Percentiles rank a stretch among this genome's conserved stretches.
phyloP scores from a whole-genome alignment of 208 protist genomes.

The Trypanosoma congolense region DNA sequence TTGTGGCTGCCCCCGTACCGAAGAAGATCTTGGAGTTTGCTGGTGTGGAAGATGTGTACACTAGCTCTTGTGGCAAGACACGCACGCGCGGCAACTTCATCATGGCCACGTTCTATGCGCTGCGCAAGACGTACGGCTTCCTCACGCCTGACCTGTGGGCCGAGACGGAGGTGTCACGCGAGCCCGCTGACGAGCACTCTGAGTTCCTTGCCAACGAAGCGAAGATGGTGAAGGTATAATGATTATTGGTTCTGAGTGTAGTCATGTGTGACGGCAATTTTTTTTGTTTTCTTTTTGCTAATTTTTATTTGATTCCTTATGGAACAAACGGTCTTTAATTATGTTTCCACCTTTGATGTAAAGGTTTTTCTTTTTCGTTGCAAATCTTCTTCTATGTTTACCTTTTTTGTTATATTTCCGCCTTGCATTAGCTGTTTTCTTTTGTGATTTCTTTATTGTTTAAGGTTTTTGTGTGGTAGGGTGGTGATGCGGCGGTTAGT shows the following conservation, averaged over 20 bases:
- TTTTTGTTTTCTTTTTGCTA: slow-evolving; percentile 2
- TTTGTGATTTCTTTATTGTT: slow-evolving; percentile 4
- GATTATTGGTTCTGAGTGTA: background rate
- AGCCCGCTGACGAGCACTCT: slow-evolving; percentile 92
- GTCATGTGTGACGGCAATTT: background rate
- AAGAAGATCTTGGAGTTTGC: slow-evolving; percentile 99
- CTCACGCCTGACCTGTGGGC: slow-evolving; percentile 99
- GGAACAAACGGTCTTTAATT: background rate
- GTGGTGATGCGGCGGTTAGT: background rate
- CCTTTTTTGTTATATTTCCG: background rate
- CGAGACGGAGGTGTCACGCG: slow-evolving; percentile 73
- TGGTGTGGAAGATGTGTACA: slow-evolving; percentile 99
- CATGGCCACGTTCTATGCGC: slow-evolving; percentile 98
- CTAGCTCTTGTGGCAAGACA: slow-evolving; percentile 95
- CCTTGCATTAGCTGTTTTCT: background rate
- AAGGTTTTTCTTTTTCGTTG: background rate
- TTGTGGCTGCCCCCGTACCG: slow-evolving; percentile 96
- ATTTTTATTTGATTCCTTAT: background rate
- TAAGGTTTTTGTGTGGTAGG: background rate
- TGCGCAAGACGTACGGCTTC: slow-evolving; percentile 97
- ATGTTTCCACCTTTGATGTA: no score
- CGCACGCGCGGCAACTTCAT: slow-evolving; percentile 99
- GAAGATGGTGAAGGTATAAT: slow-evolving; percentile 2
- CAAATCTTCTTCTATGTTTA: background rate
- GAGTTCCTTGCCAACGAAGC: slow-evolving; percentile 69